Evolutionary conservation across 1,284 basidiomycete genomes (phyloP), one percentile per base, ranked within the genome.

Genomic region (Coniferiporia sulphurascens): DNA sequence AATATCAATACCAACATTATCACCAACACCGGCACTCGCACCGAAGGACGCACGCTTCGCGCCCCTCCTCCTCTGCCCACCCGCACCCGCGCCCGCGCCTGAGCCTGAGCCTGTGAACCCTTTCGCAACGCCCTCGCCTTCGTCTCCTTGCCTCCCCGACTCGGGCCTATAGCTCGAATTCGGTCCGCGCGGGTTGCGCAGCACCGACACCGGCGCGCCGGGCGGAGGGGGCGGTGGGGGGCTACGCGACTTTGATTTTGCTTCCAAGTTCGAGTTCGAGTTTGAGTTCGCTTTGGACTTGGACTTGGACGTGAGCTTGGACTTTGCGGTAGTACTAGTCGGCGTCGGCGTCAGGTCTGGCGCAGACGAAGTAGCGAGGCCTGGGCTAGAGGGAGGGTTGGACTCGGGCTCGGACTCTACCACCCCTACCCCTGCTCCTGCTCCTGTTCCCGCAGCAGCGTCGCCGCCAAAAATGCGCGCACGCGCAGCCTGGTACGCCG

Each of bases 401-500:
- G 27, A 27, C 2, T 27, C 27, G 5, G 27, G 5, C 27, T n/a
- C 44, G 4, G 44, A 46, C 13, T 46, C 53, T 4, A 8, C 43
- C 7, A 10, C 57, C n/a, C 41, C 38, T 17, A 43, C 57, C n/a
- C n/a, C n/a, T n/a, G n/a, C n/a, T n/a, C n/a, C n/a, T n/a, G n/a
- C n/a, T n/a, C n/a, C n/a, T n/a, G n/a, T n/a, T 12, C 9, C 34
- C 12, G 51, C n/a, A 6, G 27, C 15, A 3, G 35, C 44, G 15
- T 52, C 60, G 15, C 64, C 64, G 8, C 64, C 64, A 50, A 67
- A 67, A 8, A 67, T 67, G 10, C 66, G 65, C 48, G 65, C 64
- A 15, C 66, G 56, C 2, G 66, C 66, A 43, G 62, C 65, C 48
- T 64, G 56, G 49, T 67, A 67, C 15, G 63, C 64, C 17, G 62